Evolutionary conservation across 2,329 filamentous ascomycete genomes (phyloP).

Genomic region (Fusarium pseudograminearum): DNA sequence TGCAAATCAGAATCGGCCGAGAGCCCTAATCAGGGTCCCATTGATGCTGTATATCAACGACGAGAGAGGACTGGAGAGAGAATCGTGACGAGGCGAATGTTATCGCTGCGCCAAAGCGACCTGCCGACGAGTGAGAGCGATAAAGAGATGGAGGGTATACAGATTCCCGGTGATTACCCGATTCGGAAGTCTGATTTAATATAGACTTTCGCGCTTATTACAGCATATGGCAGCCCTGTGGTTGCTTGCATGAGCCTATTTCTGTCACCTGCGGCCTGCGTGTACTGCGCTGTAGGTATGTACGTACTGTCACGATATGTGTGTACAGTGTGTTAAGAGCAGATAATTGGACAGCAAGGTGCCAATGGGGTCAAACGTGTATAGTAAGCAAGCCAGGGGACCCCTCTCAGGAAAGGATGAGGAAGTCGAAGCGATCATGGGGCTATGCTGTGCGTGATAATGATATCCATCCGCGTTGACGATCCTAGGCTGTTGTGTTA

Average conservation of each 20-base stretch:
- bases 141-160: constrained; percentile 20
- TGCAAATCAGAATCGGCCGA: constrained; percentile 7
- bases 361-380: constrained; percentile 24
- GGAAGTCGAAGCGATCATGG: constrained; percentile 21
- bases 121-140: neutral
- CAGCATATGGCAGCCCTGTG: constrained; percentile 20
- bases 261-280: constrained; percentile 25
- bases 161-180: constrained; percentile 27
- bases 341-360: constrained; percentile 22
- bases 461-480: constrained; percentile 26
- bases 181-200: constrained; percentile 15
- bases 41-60: constrained; percentile 3
- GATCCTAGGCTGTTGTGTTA: constrained; percentile 24
- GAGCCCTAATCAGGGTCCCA: constrained; percentile 2
- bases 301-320: neutral
- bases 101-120: neutral
- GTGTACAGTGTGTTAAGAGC: neutral
- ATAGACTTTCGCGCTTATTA: constrained; percentile 30
- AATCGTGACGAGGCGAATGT: constrained; percentile 5
- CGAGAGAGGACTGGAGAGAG: neutral
- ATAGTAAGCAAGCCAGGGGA: constrained; percentile 25
- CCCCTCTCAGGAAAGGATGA: constrained; percentile 9
- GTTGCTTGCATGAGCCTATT: constrained; percentile 33
- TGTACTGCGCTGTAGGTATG: neutral
- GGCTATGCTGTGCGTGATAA: constrained; percentile 40